These are phyloP conservation scores for Gossypium raimondii DNA, from an alignment of 345 rosid genomes.

Conservation along the genomic window DNA sequence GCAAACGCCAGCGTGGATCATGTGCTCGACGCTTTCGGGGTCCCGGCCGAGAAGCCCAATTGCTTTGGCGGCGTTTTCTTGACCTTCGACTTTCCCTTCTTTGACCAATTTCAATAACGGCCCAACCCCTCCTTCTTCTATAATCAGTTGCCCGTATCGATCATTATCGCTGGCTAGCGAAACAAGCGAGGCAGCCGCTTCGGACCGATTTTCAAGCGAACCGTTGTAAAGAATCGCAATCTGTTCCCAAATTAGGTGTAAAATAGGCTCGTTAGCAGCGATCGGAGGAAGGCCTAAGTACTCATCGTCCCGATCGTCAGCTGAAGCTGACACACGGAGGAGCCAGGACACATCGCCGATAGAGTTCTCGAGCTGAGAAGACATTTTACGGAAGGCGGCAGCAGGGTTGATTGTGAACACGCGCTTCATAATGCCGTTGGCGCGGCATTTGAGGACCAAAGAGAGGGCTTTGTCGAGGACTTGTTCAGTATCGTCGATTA, in stretches of 20 bases:
- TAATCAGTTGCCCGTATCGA: conserved; percentile 76
- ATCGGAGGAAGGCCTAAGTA: conserved; percentile 90
- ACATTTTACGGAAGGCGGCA: conserved; percentile 78
- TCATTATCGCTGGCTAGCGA: conserved; percentile 81
- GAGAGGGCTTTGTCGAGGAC: conserved; percentile 79
- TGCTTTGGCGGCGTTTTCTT: conserved; percentile 74
- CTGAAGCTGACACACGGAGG: conserved; percentile 76
- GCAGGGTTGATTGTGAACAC: conserved; percentile 78
- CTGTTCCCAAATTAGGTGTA: conserved; percentile 88
- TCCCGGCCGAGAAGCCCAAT: conserved; percentile 85
- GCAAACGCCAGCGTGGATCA: conserved; percentile 66
- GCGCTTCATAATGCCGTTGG: conserved; percentile 71
- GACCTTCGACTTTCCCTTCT: conserved; percentile 78
- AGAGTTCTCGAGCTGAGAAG: conserved; percentile 74
- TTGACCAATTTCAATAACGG: conserved; percentile 65
- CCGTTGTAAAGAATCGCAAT: conserved; percentile 76
- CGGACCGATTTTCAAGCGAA: conserved; percentile 57
- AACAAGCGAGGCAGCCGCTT: conserved; percentile 80
- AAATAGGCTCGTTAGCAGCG: conserved; percentile 90
- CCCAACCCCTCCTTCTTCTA: conserved; percentile 85
- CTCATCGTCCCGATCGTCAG: conserved; percentile 60
- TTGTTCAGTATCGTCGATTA: conserved; percentile 79
- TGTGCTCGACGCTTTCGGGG: conserved; percentile 65
- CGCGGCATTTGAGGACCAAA: conserved; percentile 66
- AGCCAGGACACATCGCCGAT: conserved; percentile 96